phyloP scores from a whole-genome alignment of 371 early-diverging fungal genomes.

The Mortierella sp. region DNA sequence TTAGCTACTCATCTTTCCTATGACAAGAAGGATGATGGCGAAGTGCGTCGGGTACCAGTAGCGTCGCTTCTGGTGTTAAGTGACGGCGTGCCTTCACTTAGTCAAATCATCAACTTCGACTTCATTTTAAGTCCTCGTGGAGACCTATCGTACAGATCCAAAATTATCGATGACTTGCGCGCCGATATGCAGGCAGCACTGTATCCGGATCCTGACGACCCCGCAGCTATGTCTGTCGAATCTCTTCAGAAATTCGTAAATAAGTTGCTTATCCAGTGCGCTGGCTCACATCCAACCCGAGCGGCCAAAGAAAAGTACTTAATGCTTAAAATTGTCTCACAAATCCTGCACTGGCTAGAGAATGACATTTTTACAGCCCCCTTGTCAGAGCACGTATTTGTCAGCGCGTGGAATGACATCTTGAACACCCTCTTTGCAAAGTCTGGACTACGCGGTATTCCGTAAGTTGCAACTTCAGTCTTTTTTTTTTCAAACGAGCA shows the following conservation, averaged over 20 bases:
- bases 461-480: constrained; percentile 20
- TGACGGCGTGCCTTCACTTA: constrained; percentile 23
- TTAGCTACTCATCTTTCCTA: constrained; percentile 28
- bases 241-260: constrained; percentile 21
- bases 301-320: constrained; percentile 15
- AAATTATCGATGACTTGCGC: constrained; percentile 14
- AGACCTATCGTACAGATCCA: constrained; percentile 15
- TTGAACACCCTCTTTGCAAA: constrained; percentile 12
- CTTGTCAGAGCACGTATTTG: constrained; percentile 19
- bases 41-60: constrained; percentile 42
- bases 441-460: constrained; percentile 18
- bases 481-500: not conserved
- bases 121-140: too few relatives aligned
- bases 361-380: constrained; percentile 12
- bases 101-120: constrained; percentile 1
- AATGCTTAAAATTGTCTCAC: constrained; percentile 11
- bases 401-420: constrained; percentile 20
- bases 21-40: constrained; percentile 41
- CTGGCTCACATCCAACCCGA: constrained; percentile 11
- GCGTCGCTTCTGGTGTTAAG: constrained; percentile 38
- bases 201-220: constrained; percentile 26
- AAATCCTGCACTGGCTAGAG: constrained; percentile 16
- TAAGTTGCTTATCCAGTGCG: constrained; percentile 8
- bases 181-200: constrained; percentile 15
- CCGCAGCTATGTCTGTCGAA: constrained; percentile 23